A percentile compares a stretch with the other conserved stretches of the same genome.
These are phyloP conservation scores for Verticillium albo-atrum DNA, from an alignment of 2,329 filamentous ascomycete species.

Conservation along the genomic window DNA sequence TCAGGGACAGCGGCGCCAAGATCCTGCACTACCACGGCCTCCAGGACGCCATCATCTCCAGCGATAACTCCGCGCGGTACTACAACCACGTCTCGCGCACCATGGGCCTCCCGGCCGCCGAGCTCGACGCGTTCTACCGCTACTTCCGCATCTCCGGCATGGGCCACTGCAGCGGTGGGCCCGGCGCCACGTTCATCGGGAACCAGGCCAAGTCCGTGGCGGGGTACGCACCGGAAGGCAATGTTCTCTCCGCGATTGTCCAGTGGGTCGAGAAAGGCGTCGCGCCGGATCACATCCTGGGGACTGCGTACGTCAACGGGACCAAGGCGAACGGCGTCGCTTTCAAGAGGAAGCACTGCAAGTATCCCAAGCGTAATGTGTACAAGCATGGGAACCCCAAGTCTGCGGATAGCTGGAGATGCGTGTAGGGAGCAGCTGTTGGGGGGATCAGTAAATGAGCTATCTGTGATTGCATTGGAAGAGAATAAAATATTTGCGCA, in stretches of 20 bases:
- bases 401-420: constrained; percentile 22
- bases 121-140: constrained; percentile 43
- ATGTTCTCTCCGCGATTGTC: constrained; percentile 42
- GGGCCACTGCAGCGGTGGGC: constrained; percentile 44
- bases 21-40: constrained; percentile 42
- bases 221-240: constrained; percentile 28
- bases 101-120: background rate
- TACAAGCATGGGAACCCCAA: constrained; percentile 21
- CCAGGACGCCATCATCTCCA: constrained; percentile 34
- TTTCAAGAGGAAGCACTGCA: constrained; percentile 28
- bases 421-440: constrained; percentile 5
- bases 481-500: too few species aligned
- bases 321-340: constrained; percentile 15
- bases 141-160: constrained; percentile 51
- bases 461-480: too few species aligned
- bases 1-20: constrained; percentile 35
- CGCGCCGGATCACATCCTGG: constrained; percentile 34
- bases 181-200: constrained; percentile 32
- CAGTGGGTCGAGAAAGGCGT: constrained; percentile 42
- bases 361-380: constrained; percentile 25
- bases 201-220: constrained; percentile 9
- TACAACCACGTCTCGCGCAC: background rate
- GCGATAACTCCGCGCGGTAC: constrained; percentile 5
- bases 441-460: too few species aligned
- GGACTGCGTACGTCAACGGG: constrained; percentile 25